These are phyloP conservation scores for Clitopilus hobsonii DNA, from an alignment of 768 basidiomycete species.

Conservation along the genomic window DNA sequence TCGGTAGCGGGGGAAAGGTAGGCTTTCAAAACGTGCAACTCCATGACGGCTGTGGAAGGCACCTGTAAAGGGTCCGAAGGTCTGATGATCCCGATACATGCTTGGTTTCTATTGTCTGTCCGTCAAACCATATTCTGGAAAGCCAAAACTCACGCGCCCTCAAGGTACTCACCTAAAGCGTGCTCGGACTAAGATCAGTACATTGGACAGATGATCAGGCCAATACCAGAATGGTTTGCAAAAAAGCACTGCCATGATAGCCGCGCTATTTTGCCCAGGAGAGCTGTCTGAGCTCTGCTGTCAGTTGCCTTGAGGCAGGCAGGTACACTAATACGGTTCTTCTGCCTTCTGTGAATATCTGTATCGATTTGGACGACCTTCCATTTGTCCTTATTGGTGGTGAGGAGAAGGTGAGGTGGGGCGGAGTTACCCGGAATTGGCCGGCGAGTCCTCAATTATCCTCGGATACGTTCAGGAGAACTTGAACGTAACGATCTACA, in stretches of 20 bases:
- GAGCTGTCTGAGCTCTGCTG: neutral
- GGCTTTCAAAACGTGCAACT: slow-evolving; percentile 1
- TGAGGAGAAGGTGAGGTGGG: neutral
- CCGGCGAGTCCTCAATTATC: neutral
- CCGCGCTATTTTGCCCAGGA: neutral
- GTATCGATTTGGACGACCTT: neutral
- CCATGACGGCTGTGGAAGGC: neutral
- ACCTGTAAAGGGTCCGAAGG: neutral
- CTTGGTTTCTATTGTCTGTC: neutral
- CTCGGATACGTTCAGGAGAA: too few relatives aligned
- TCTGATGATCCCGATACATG: neutral
- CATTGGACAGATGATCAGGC: neutral
- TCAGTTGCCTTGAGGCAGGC: neutral
- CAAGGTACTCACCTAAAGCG: neutral
- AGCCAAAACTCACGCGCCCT: neutral
- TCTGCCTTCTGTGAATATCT: neutral
- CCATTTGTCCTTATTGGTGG: neutral
- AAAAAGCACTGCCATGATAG: neutral
- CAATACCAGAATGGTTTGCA: neutral
- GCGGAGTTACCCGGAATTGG: neutral
- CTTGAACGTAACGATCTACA: neutral
- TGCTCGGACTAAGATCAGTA: neutral
- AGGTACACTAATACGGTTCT: neutral
- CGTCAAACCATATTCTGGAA: neutral
- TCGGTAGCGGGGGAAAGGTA: slow-evolving; percentile 1